Base-by-base conservation (phyloP, 2,329 filamentous ascomycete genomes). In the Metarhizium album region DNA sequence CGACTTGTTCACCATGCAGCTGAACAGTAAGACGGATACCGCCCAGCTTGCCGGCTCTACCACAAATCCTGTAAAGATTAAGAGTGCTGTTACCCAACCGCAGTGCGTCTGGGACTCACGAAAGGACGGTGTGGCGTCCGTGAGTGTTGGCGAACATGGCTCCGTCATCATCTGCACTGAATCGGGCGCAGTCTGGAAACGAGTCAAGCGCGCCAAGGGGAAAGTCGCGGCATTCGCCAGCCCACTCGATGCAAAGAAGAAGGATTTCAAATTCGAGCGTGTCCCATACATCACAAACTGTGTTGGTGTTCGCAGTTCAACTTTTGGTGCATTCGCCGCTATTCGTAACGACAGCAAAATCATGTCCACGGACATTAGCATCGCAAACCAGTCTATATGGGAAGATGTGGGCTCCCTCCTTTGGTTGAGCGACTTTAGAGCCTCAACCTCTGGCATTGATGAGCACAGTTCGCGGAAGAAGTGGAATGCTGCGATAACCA, bases 221-320 rank as follows among this genome's bases (percentile, higher is more conserved):
- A 94, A 95, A 60, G 82, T 85, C 57, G 74, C 79, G 0, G 70
- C 73, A 1, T 67, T 68, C 20, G 48, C 70, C 13, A 71, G 70
- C 3, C 66, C 67, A 2, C 67, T 70, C 1, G 81, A 83, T 22
- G 73, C 76, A 33, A 86, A 82, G 59, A 78, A 80, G 13, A 95
- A 94, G 58, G 90, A 95, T 62, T 95, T 94, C 73, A 98, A 98
- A 64, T 98, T 97, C 58, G 84, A 91, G 60, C 83, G 93, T 52
- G 82, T 98, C 8, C 86, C 93, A 1, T 90, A 87, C 42, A 79
- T 98, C 51, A 95, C 89, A 2, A 83, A 90, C 35, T 88, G 94
- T 14, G 78, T 86, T 31, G 83, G 84, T 3, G 90, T 97, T 7
- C 79, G 90, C 57, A 91, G 90, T 58, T 97, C 93, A 33, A 80